Evolutionary conservation across 2,329 filamentous ascomycete species (phyloP).

Genomic region (Scolecobasidium constrictum): DNA sequence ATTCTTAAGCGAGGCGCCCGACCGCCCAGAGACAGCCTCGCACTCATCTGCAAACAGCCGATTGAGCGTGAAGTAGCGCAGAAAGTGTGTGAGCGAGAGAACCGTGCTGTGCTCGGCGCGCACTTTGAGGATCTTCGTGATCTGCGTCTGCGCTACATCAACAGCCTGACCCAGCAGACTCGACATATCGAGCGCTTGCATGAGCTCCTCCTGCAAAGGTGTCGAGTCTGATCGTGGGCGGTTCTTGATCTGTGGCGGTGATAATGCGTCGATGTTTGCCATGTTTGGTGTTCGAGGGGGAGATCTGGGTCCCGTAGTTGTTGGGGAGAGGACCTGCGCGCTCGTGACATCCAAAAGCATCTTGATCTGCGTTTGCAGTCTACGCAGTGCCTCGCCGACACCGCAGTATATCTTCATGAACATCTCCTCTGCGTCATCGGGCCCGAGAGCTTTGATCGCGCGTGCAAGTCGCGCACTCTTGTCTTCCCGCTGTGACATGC

Average conservation of each 20-base stretch:
- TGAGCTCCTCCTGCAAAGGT: constrained; percentile 57
- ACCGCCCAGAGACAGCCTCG: constrained; percentile 70
- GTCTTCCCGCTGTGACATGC: constrained; percentile 63
- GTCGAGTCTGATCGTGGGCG: constrained; percentile 6
- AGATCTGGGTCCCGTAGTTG: constrained; percentile 30
- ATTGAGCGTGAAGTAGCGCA: constrained; percentile 75
- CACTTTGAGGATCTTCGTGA: constrained; percentile 68
- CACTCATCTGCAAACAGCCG: constrained; percentile 78
- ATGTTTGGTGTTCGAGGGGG: constrained; percentile 38
- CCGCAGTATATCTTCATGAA: constrained; percentile 75
- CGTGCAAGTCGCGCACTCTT: constrained; percentile 81
- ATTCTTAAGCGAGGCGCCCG: constrained; percentile 64
- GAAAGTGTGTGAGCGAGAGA: constrained; percentile 57
- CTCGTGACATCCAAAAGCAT: constrained; percentile 90
- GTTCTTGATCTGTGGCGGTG: constrained; percentile 12
- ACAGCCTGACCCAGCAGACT: constrained; percentile 71
- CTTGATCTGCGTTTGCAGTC: constrained; percentile 84
- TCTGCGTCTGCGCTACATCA: constrained; percentile 62
- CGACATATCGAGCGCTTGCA: constrained; percentile 64
- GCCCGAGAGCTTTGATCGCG: constrained; percentile 74
- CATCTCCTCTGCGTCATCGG: constrained; percentile 74
- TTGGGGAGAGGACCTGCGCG: constrained; percentile 43
- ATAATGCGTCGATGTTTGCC: constrained; percentile 10
- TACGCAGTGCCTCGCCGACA: constrained; percentile 74
- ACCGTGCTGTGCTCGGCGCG: constrained; percentile 62